Percentiles rank a stretch among this genome's conserved stretches.
Conservation (phyloP, 352 stramenopile species). For the Pythium phragmiticola region DNA sequence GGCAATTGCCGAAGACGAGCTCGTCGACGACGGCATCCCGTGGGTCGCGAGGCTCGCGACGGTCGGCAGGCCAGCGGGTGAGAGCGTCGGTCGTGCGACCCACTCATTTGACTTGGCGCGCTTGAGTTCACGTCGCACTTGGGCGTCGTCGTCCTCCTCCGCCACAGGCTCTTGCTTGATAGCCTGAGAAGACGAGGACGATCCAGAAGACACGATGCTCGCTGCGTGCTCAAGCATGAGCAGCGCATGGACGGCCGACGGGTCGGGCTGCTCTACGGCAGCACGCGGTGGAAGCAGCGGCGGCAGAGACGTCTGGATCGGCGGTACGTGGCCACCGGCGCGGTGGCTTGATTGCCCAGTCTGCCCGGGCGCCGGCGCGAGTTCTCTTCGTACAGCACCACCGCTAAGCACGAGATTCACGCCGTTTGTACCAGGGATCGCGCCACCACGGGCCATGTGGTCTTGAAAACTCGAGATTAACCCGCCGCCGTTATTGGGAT, state of each 20-base stretch:
- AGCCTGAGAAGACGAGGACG: neutral
- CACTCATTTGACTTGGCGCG: slow-evolving; percentile 28
- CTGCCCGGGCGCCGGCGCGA: neutral
- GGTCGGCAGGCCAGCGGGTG: slow-evolving; percentile 9
- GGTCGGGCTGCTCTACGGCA: slow-evolving; percentile 14
- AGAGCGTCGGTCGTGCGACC: slow-evolving; percentile 18
- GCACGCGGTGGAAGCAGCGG: slow-evolving; percentile 15
- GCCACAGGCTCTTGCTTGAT: neutral
- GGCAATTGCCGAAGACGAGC: neutral
- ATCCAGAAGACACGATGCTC: slow-evolving; percentile 3
- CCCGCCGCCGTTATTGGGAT: neutral
- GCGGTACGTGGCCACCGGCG: slow-evolving; percentile 5
- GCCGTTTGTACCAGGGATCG: slow-evolving; percentile 15
- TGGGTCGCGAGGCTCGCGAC: slow-evolving; percentile 10
- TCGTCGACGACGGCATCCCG: neutral
- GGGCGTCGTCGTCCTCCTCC: slow-evolving; percentile 4
- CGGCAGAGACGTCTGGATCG: slow-evolving; percentile 14
- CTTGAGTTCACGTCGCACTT: slow-evolving; percentile 23
- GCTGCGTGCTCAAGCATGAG: slow-evolving; percentile 17
- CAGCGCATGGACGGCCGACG: slow-evolving; percentile 19
- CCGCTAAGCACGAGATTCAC: slow-evolving; percentile 13
- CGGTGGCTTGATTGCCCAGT: neutral
- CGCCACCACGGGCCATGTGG: slow-evolving; percentile 15
- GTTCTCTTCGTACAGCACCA: slow-evolving; percentile 12
- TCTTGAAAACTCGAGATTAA: slow-evolving; percentile 25